Evolutionary conservation across 1,284 basidiomycete genomes (phyloP).

Genomic region (Moesziomyces aphidis): DNA sequence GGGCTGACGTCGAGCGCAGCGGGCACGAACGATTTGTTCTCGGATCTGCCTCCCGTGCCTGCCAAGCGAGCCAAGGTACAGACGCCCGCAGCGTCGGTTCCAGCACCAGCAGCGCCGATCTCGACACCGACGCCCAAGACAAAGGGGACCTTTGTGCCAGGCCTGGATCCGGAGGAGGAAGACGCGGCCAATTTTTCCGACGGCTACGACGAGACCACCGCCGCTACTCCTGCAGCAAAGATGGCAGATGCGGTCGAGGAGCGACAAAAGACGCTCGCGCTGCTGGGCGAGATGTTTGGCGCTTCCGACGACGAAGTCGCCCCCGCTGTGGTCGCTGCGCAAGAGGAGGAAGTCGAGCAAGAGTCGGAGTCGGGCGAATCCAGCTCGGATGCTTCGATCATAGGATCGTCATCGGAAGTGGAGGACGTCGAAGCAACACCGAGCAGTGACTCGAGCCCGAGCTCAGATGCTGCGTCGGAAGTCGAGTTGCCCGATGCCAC

Average conservation of each 20-base stretch:
- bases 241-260: constrained; percentile 29
- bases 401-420: constrained; percentile 8
- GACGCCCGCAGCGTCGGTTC: neutral
- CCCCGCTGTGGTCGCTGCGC: neutral
- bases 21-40: constrained; percentile 30
- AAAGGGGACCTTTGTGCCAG: constrained; percentile 29
- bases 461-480: neutral
- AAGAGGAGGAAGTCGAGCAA: neutral
- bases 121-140: constrained; percentile 8
- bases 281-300: constrained; percentile 69
- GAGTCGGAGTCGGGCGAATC: constrained; percentile 1
- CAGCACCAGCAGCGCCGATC: neutral
- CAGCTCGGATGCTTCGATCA: constrained; percentile 2
- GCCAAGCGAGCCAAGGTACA: constrained; percentile 14
- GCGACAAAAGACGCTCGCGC: constrained; percentile 31
- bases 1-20: neutral
- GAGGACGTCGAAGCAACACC: constrained; percentile 1
- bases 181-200: constrained; percentile 58
- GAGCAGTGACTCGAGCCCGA: constrained; percentile 1
- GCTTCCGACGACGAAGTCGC: constrained; percentile 70
- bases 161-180: constrained; percentile 48
- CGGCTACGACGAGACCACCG: constrained; percentile 58
- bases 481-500: neutral
- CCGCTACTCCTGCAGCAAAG: constrained; percentile 4
- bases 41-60: constrained; percentile 13